Percentiles rank a stretch among this genome's conserved stretches.
Conservation (phyloP, 2,329 filamentous ascomycete species). For the Plenodomus tracheiphilus region DNA sequence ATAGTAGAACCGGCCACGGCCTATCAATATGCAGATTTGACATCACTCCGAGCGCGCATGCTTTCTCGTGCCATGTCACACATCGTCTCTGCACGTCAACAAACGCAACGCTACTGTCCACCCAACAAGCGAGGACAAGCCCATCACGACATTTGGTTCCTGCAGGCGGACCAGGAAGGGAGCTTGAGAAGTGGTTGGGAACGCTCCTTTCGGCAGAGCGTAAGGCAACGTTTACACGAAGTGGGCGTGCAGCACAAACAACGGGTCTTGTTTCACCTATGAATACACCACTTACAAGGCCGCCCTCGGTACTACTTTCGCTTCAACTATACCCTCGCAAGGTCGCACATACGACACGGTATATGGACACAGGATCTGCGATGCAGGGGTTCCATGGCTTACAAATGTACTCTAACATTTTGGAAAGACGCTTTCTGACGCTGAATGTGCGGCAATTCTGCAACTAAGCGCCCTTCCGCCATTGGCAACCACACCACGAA, state of each 20-base stretch:
- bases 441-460: conserved; percentile 10
- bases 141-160: conserved; percentile 22
- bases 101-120: conserved; percentile 22
- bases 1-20: conserved; percentile 29
- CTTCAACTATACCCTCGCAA: neutral
- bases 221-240: conserved; percentile 18
- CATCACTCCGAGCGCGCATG: conserved; percentile 13
- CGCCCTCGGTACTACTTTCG: conserved; percentile 20
- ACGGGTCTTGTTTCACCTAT: conserved; percentile 37
- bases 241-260: conserved; percentile 30
- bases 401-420: conserved; percentile 1
- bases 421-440: conserved; percentile 6
- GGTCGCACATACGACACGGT: conserved; percentile 19
- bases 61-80: conserved; percentile 27
- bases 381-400: conserved; percentile 27
- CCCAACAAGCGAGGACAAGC: conserved; percentile 21
- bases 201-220: conserved; percentile 20
- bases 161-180: conserved; percentile 33
- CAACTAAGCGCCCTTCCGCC: conserved; percentile 24
- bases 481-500: neutral
- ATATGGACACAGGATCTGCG: conserved; percentile 27
- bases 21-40: conserved; percentile 18
- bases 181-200: conserved; percentile 21
- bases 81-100: conserved; percentile 30
- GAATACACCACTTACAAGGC: conserved; percentile 13